phyloP scores from a whole-genome alignment of 805 yeast genomes.

The Kluyveromyces dobzhanskii region DNA sequence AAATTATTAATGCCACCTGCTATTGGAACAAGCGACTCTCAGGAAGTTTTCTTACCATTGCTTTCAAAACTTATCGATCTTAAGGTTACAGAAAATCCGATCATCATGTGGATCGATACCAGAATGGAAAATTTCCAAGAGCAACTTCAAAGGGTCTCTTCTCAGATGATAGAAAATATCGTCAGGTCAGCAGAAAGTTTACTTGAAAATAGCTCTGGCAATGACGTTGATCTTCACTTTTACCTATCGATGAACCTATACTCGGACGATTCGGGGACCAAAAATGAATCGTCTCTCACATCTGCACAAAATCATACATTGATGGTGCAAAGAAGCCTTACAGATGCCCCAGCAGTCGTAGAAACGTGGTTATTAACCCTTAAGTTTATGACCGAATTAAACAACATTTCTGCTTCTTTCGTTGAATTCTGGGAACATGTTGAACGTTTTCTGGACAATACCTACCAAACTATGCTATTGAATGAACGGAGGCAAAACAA shows the following conservation, averaged over 20 bases:
- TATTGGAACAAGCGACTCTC: slow-evolving; percentile 12
- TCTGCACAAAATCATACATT: slow-evolving; percentile 8
- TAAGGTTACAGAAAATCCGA: slow-evolving; percentile 58
- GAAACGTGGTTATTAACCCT: slow-evolving; percentile 52
- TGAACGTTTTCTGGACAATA: slow-evolving; percentile 45
- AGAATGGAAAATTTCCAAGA: slow-evolving; percentile 36
- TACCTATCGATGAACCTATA: slow-evolving; percentile 24
- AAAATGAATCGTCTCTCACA: slow-evolving; percentile 4
- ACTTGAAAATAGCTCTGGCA: slow-evolving; percentile 22
- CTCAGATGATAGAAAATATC: slow-evolving; percentile 34
- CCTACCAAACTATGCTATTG: slow-evolving; percentile 35
- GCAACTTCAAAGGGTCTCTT: slow-evolving; percentile 35
- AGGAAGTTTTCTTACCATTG: slow-evolving; percentile 31
- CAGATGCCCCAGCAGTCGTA: slow-evolving; percentile 46
- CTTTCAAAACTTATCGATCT: slow-evolving; percentile 53
- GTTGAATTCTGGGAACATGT: slow-evolving; percentile 46
- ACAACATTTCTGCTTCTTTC: slow-evolving; percentile 33
- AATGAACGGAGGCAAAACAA: slow-evolving; percentile 34
- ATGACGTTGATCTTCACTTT: slow-evolving; percentile 29
- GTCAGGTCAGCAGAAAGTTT: slow-evolving; percentile 34
- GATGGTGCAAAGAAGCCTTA: slow-evolving; percentile 18
- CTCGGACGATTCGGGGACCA: slow-evolving; percentile 9
- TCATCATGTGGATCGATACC: slow-evolving; percentile 49
- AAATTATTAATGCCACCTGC: slow-evolving; percentile 28
- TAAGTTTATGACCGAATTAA: slow-evolving; percentile 35